Conservation (phyloP, 108 stramenopile genomes). For the Fragilariopsis cylindrus region DNA sequence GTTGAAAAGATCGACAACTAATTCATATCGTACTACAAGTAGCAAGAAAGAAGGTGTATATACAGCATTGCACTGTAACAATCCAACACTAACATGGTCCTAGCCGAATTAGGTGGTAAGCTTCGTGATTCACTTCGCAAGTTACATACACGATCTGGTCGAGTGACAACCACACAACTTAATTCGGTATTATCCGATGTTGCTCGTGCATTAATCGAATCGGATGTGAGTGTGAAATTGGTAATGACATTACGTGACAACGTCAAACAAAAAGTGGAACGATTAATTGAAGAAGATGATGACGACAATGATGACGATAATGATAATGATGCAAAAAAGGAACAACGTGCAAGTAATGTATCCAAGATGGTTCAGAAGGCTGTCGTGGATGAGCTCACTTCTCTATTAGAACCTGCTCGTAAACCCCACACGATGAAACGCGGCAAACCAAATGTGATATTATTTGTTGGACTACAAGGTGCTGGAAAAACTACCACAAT, state of each 20-base stretch:
- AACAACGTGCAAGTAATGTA: conserved; percentile 24
- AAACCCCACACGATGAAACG: conserved; percentile 82
- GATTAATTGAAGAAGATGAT: conserved; percentile 41
- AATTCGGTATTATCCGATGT: conserved; percentile 83
- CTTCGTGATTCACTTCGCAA: conserved; percentile 89
- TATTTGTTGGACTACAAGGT: conserved; percentile 98
- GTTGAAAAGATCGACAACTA: too few species aligned
- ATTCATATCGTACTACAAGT: too few species aligned
- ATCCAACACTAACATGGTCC: conserved; percentile 70
- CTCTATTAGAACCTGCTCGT: conserved; percentile 66
- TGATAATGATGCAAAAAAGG: conserved; percentile 9
- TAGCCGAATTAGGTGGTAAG: conserved; percentile 93
- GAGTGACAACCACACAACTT: conserved; percentile 75
- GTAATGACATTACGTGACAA: conserved; percentile 78
- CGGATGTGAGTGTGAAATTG: conserved; percentile 94
- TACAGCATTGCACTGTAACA: not conserved
- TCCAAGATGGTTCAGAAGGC: conserved; percentile 84
- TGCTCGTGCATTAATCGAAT: conserved; percentile 88
- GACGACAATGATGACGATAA: conserved; percentile 17
- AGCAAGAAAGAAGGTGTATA: too few species aligned
- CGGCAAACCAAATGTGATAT: conserved; percentile 90
- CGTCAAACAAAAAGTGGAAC: conserved; percentile 71
- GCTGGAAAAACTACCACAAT: conserved; percentile 98
- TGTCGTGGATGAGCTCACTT: conserved; percentile 89
- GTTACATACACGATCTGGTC: conserved; percentile 66